Base-by-base conservation (phyloP, 352 stramenopile species). In the Thraustotheca clavata region DNA sequence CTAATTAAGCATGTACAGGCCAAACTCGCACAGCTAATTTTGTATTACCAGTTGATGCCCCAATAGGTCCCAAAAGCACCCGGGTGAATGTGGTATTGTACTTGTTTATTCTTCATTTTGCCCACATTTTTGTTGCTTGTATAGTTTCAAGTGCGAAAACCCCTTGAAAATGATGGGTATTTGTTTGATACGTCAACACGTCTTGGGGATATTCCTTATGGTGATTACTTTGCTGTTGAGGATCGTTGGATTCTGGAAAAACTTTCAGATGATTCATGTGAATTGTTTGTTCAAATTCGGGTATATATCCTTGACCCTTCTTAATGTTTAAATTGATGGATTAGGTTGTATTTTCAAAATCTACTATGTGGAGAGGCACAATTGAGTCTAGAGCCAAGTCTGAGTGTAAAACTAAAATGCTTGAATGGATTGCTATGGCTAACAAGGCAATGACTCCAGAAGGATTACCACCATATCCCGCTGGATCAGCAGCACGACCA, bases 181-280 rank as follows among this genome's bases (percentile, higher is more conserved):
- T 71, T 83, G 7, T 77, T 94, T 0, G 85, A 94, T 54, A 87
- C 77, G 14, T 91, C 83, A 24, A 94, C 85, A 7, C 73, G 79
- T 31, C 69, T 94, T 2, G 79, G 84, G 38, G 85, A 94, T 67
- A 91, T 94, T 59, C 85, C 85, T 4, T 94, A 94, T 60, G 83
- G 85, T 22, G 85, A 94, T 67, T 92, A 89, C 69, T 94, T 94
- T 47, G 90, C 79, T 59, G 85, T 94, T 2, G 83, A 92, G 63
- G 81, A 91, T 29, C 78, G 85, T 4, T 92, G 83, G 79, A 89
- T 94, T 40, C 70, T 83, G n/a, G 75, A 79, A 6, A 62, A 74
- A 39, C 43, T 69, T n/a, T 72, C 71, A 1, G 32, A 57, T 16
- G 62, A 76, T 27, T 67, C 72, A 4, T 89, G 78, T 70, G 76